These are phyloP conservation scores for Calonectria pseudoturangicola DNA, from an alignment of 2,329 filamentous ascomycete species.

Conservation along the genomic window DNA sequence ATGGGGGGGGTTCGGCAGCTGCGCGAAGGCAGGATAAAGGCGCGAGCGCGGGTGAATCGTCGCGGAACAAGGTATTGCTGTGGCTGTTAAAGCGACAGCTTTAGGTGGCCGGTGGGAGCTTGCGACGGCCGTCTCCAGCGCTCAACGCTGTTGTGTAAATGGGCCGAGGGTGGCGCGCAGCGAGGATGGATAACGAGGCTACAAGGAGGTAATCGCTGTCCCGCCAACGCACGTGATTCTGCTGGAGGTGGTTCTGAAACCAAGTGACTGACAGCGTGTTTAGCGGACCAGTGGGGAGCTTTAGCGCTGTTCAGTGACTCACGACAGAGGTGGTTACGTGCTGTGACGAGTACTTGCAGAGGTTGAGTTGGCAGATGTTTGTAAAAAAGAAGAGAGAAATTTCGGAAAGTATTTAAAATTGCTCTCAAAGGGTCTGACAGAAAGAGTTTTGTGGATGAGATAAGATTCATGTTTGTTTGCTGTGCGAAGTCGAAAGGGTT, in stretches of 20 bases:
- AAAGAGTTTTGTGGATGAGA: slow-evolving; percentile 16
- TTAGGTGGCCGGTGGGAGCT: slow-evolving; percentile 42
- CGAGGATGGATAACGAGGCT: slow-evolving; percentile 50
- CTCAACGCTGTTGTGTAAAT: slow-evolving; percentile 58
- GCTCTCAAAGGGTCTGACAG: too few species aligned
- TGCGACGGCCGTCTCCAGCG: slow-evolving; percentile 54
- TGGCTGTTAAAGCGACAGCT: slow-evolving; percentile 38
- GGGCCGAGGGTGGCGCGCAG: slow-evolving; percentile 53
- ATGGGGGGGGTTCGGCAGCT: slow-evolving; percentile 36
- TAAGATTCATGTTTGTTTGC: slow-evolving; percentile 19
- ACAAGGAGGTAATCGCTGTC: slow-evolving; percentile 46
- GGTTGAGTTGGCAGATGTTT: neutral
- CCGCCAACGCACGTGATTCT: slow-evolving; percentile 54
- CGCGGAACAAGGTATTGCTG: slow-evolving; percentile 30
- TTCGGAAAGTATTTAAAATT: too few species aligned
- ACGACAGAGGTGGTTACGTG: neutral
- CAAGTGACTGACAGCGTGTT: slow-evolving; percentile 42
- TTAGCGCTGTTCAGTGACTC: neutral
- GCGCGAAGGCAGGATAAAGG: slow-evolving; percentile 33
- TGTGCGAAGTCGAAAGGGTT: neutral
- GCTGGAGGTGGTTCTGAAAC: slow-evolving; percentile 39
- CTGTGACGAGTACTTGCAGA: neutral
- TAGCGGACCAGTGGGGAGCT: slow-evolving; percentile 42
- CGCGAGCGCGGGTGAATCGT: slow-evolving; percentile 34
- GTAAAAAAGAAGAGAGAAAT: neutral